phyloP scores from a whole-genome alignment of 148 eudicot species.

The Pouteria glomerata region DNA sequence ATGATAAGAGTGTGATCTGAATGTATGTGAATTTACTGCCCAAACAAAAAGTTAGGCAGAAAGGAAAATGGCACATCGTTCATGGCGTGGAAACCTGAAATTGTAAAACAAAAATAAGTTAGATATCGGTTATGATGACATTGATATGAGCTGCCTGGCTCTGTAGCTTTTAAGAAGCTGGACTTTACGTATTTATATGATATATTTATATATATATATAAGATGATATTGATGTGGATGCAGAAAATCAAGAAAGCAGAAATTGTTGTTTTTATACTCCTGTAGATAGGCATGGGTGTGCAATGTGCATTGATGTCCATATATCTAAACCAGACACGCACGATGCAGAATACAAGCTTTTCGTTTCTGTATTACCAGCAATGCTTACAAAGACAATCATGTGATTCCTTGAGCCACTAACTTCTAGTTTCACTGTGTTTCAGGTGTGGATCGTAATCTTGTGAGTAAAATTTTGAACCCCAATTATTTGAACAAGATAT shows the following conservation, averaged over 20 bases:
- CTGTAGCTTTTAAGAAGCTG: too few species aligned
- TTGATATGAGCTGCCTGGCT: too few species aligned
- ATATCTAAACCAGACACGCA: not conserved
- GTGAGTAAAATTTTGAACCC: constrained; percentile 65
- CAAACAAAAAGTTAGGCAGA: not conserved
- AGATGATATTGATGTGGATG: too few species aligned
- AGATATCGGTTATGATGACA: too few species aligned
- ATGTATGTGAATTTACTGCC: not conserved
- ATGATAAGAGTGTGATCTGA: not conserved
- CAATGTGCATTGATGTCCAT: not conserved
- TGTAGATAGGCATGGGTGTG: not conserved
- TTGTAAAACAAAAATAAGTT: too few species aligned
- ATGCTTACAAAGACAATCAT: not conserved
- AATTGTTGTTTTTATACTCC: not conserved
- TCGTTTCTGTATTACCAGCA: not conserved
- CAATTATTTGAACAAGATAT: constrained; percentile 32
- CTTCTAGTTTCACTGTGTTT: constrained; percentile 10
- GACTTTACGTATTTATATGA: too few species aligned
- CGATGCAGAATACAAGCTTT: not conserved
- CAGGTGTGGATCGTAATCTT: constrained; percentile 72
- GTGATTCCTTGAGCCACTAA: not conserved
- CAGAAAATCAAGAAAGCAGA: not conserved
- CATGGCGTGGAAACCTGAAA: too few species aligned
- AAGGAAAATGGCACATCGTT: not conserved
- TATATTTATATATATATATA: too few species aligned